A percentile compares a stretch with the other conserved stretches of the same genome.
Evolutionary conservation across 345 rosid genomes (phyloP).

Genomic region (Erucastrum elatum): DNA sequence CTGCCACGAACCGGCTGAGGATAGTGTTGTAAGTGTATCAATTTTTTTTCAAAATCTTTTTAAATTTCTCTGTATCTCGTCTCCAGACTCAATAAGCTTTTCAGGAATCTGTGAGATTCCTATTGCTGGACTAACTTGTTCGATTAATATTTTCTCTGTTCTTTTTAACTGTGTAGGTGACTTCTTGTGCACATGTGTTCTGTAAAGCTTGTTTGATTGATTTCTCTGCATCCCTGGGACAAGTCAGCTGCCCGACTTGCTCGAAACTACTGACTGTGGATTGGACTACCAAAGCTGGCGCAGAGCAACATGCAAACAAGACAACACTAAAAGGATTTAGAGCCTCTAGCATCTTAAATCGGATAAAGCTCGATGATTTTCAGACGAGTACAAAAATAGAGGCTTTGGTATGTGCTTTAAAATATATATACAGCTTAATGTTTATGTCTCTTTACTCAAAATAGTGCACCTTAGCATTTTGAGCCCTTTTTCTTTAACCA

Average conservation of each 20-base stretch:
- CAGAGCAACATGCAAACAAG: constrained; percentile 53
- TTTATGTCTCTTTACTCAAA: background rate
- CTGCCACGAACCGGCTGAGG: constrained; percentile 84
- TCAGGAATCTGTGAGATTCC: background rate
- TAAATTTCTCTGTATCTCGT: background rate
- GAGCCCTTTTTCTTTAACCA: constrained; percentile 4
- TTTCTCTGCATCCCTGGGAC: constrained; percentile 61
- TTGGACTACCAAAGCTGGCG: constrained; percentile 54
- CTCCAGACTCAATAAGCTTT: background rate
- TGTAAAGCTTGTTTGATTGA: constrained; percentile 89
- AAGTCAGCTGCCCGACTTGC: constrained; percentile 81
- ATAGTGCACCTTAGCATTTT: constrained; percentile 1
- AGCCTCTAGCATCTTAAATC: constrained; percentile 82
- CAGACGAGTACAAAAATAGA: constrained; percentile 98
- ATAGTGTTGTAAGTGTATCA: constrained; percentile 60
- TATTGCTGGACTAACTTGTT: constrained; percentile 12
- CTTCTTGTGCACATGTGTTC: constrained; percentile 76
- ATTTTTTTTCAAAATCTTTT: background rate
- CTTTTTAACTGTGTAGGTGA: constrained; percentile 53
- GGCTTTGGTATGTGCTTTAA: constrained; percentile 71
- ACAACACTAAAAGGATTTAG: constrained; percentile 71
- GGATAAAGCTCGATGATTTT: constrained; percentile 73
- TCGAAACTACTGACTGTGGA: constrained; percentile 73
- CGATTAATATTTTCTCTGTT: constrained; percentile 1
- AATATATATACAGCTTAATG: background rate